Evolutionary conservation across 805 yeast species (phyloP).

Genomic region (Sugiyamaella qingdaonensis): DNA sequence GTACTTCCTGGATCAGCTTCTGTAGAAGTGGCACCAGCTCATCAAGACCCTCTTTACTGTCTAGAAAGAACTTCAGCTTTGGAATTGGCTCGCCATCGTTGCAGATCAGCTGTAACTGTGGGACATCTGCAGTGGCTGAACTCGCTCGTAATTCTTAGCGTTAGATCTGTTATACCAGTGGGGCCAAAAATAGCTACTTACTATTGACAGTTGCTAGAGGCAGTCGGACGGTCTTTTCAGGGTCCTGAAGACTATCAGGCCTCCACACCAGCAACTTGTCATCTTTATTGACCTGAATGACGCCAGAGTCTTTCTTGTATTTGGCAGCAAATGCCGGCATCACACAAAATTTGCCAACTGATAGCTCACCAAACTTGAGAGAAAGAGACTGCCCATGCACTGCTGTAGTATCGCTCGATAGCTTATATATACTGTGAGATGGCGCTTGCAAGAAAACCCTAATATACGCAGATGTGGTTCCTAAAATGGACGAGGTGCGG

Average conservation of each 20-base stretch:
- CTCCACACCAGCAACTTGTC: slow-evolving; percentile 9
- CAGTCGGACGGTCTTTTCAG: background rate
- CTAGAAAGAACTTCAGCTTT: slow-evolving; percentile 5
- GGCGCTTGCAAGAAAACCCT: too few relatives aligned
- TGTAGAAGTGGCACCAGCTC: slow-evolving; percentile 7
- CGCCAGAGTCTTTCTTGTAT: slow-evolving; percentile 16
- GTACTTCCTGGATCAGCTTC: slow-evolving; percentile 5
- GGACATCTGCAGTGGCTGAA: slow-evolving; percentile 59
- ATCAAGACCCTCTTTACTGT: slow-evolving; percentile 9
- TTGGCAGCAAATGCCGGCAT: slow-evolving; percentile 7
- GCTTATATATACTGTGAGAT: too few relatives aligned
- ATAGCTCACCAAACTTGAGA: too few relatives aligned
- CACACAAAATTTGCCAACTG: too few relatives aligned
- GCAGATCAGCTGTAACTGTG: slow-evolving; percentile 57
- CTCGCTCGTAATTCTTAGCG: slow-evolving; percentile 54
- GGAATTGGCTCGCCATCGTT: slow-evolving; percentile 4
- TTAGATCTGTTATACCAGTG: slow-evolving; percentile 17
- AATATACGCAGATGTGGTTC: background rate
- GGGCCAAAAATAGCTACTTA: background rate
- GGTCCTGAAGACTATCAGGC: background rate
- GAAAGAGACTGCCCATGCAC: too few relatives aligned
- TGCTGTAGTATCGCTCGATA: too few relatives aligned
- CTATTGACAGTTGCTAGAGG: slow-evolving; percentile 1
- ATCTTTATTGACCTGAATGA: slow-evolving; percentile 3
- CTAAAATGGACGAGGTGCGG: background rate